Evolutionary conservation across 2,329 filamentous ascomycete genomes (phyloP).

Genomic region (Arthrobotrys musiformis): DNA sequence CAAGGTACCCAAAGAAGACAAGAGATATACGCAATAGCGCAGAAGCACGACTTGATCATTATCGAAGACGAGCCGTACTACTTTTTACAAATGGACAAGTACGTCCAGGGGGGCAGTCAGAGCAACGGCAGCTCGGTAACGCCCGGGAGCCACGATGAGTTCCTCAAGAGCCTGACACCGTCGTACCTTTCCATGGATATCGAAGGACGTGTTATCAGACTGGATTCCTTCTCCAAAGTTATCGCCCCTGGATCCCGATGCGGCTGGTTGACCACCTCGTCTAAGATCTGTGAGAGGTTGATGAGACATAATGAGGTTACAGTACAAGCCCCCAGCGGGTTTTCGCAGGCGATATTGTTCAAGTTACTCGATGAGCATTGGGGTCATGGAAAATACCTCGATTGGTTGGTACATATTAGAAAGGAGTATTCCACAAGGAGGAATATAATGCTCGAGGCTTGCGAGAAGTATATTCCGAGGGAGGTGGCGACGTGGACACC

Average conservation of each 20-base stretch:
- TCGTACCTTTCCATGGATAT: slow-evolving; percentile 81
- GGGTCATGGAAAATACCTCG: slow-evolving; percentile 89
- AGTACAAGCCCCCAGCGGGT: slow-evolving; percentile 84
- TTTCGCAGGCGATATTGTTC: slow-evolving; percentile 84
- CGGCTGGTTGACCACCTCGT: slow-evolving; percentile 89
- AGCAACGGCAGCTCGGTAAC: slow-evolving; percentile 59
- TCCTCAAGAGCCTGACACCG: slow-evolving; percentile 78
- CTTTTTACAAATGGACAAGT: slow-evolving; percentile 82
- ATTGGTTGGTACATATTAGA: slow-evolving; percentile 86
- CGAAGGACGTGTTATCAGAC: slow-evolving; percentile 86
- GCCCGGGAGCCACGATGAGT: slow-evolving; percentile 74
- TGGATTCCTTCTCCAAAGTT: slow-evolving; percentile 95
- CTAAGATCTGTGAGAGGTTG: slow-evolving; percentile 85
- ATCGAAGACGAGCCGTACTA: slow-evolving; percentile 96
- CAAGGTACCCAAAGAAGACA: slow-evolving; percentile 74
- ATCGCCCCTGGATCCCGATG: slow-evolving; percentile 81
- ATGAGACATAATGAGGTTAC: slow-evolving; percentile 83
- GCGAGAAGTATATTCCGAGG: slow-evolving; percentile 78
- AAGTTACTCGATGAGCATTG: slow-evolving; percentile 93
- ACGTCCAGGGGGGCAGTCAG: slow-evolving; percentile 59
- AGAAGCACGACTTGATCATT: slow-evolving; percentile 86
- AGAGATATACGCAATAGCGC: slow-evolving; percentile 79
- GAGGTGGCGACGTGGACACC: slow-evolving; percentile 82
- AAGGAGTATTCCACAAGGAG: slow-evolving; percentile 82
- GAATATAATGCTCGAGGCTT: slow-evolving; percentile 80